These are phyloP conservation scores for Solanum aculeatissimum DNA, from an alignment of 305 asterid genomes.

Conservation along the genomic window DNA sequence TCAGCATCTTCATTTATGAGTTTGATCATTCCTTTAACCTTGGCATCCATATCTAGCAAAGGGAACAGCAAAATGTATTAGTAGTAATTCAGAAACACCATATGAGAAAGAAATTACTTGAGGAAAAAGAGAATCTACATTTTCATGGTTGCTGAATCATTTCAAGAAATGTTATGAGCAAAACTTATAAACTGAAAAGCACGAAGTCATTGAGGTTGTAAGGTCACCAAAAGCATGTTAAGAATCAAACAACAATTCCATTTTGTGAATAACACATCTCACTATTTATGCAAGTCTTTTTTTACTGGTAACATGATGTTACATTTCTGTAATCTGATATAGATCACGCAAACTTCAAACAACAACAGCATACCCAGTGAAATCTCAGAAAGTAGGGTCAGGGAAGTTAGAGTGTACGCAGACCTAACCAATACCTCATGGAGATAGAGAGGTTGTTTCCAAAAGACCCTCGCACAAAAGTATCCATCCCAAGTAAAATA, in stretches of 20 bases:
- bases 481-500: too few relatives aligned
- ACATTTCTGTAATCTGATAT: not conserved
- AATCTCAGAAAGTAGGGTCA: too few relatives aligned
- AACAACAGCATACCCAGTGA: too few relatives aligned
- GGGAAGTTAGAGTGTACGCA: too few relatives aligned
- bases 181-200: not conserved
- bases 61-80: conserved; percentile 3
- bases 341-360: not conserved
- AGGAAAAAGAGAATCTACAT: not conserved
- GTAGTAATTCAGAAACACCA: not conserved
- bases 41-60: conserved; percentile 75
- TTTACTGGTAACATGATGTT: not conserved
- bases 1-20: conserved; percentile 96
- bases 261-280: not conserved
- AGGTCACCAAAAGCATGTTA: not conserved
- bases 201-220: not conserved
- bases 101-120: not conserved
- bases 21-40: conserved; percentile 92
- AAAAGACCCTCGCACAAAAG: too few relatives aligned
- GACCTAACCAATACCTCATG: too few relatives aligned
- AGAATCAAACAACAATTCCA: not conserved
- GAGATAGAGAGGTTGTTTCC: too few relatives aligned
- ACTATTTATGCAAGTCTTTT: not conserved
- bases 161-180: not conserved
- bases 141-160: not conserved